These are phyloP conservation scores for Ustilago bromivora DNA, from an alignment of 1,284 basidiomycete genomes.

Conservation along the genomic window DNA sequence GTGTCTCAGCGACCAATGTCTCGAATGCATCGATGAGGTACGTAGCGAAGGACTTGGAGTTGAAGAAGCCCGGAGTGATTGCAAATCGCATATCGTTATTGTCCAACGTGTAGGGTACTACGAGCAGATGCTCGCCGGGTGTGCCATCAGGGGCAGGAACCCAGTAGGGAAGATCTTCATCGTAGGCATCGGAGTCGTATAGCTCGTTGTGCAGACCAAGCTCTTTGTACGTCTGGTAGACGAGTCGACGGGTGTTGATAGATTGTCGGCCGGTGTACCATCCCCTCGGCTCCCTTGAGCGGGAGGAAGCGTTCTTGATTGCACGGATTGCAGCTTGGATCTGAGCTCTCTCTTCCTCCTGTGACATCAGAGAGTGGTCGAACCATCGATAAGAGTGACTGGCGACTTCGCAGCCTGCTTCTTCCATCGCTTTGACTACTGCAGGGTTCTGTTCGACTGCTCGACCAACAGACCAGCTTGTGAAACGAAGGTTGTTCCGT, in stretches of 20 bases:
- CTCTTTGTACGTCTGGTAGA: constrained; percentile 65
- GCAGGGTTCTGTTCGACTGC: constrained; percentile 70
- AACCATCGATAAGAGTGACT: constrained; percentile 70
- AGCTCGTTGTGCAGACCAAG: constrained; percentile 55
- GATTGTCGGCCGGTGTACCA: constrained; percentile 71
- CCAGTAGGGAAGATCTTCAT: constrained; percentile 71
- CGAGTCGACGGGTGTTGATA: constrained; percentile 63
- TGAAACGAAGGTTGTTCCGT: constrained; percentile 64
- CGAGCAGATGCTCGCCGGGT: constrained; percentile 62
- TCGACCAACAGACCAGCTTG: constrained; percentile 69
- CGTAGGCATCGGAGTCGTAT: constrained; percentile 67
- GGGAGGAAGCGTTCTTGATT: constrained; percentile 63
- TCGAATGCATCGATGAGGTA: constrained; percentile 71
- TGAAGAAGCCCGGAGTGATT: constrained; percentile 69
- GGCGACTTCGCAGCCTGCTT: constrained; percentile 68
- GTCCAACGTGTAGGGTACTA: constrained; percentile 70
- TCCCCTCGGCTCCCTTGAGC: constrained; percentile 62
- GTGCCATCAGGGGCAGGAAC: constrained; percentile 63
- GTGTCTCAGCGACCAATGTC: constrained; percentile 68
- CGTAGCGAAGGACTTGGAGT: constrained; percentile 68
- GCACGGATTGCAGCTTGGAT: constrained; percentile 67
- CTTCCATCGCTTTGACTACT: constrained; percentile 65
- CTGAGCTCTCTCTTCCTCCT: constrained; percentile 67
- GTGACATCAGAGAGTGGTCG: constrained; percentile 65
- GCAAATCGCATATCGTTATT: constrained; percentile 71